Base-by-base conservation (phyloP, 306 rosid species). In the Vicia villosa region DNA sequence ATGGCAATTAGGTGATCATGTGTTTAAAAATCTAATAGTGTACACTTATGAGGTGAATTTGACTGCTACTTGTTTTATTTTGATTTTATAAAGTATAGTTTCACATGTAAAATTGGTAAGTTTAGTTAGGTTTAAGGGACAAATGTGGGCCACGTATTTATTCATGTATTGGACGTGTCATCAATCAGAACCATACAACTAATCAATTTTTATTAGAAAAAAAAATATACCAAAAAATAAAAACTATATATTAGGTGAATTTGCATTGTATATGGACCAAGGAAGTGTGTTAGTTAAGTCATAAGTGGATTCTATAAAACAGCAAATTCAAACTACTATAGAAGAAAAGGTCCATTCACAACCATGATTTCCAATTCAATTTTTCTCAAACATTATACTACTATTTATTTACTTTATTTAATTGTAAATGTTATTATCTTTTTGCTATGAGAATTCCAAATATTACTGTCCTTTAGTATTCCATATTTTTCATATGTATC, bases 141-240 rank as follows among this genome's bases (percentile, higher is more conserved):
- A 89, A 66, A 64, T 83, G 87, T 86, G 78, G 83, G 96, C 86
- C 77, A 46, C 36, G 63, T 42, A 55, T 75, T 74, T 72, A 12
- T 63, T 78, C 74, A 47, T 66, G 62, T 9, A 40, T 42, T 65
- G 51, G 26, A 77, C 62, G 73, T 72, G 80, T 68, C 72, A 68
- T 21, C 45, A 26, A 14, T 56, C 15, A 65, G 8, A 37, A 64
- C 70, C 75, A 60, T 52, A 70, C 38, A 72, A 68, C 15, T 49
- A 63, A 59, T 15, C 55, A 47, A 11, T 36, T 63, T 16, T 70
- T 15, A 55, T 30, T 28, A 5, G 14, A 11, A 32, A 32, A 66
- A 38, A 32, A 43, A 14, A 22, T 20, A 30, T 4, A 2, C 28
- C 4, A 12, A 42, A 42, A 24, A 61, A 37, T 49, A 20, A 6